Evolutionary conservation across 2,329 filamentous ascomycete species (phyloP).

Genomic region (Aspergillus sp.): DNA sequence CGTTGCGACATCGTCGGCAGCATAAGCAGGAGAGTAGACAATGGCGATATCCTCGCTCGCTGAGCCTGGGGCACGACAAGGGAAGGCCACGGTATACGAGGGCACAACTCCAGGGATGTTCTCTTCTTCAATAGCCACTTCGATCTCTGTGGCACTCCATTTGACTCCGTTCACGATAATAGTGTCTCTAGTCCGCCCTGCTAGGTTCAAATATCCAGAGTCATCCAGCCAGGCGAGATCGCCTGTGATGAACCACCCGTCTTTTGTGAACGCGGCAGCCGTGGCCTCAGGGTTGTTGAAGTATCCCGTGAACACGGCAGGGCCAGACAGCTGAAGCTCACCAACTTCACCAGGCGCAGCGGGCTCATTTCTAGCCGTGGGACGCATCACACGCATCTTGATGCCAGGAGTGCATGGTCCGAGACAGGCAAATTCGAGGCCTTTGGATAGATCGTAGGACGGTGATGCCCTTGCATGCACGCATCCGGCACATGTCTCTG

Average conservation of each 20-base stretch:
- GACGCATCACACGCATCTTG: constrained; percentile 21
- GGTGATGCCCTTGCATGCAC: neutral
- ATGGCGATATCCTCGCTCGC: constrained; percentile 45
- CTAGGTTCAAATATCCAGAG: constrained; percentile 12
- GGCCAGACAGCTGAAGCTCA: constrained; percentile 25
- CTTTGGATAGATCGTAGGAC: neutral
- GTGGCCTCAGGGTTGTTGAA: constrained; percentile 34
- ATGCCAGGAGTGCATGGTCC: constrained; percentile 25
- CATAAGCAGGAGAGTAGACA: constrained; percentile 38
- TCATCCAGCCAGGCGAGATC: constrained; percentile 19
- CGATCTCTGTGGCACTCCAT: constrained; percentile 40
- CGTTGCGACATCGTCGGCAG: constrained; percentile 7
- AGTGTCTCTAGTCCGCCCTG: constrained; percentile 40
- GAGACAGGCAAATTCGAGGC: constrained; percentile 20
- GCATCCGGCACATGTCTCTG: constrained; percentile 54
- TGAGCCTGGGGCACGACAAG: constrained; percentile 44
- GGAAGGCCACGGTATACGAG: constrained; percentile 27
- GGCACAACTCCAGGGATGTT: constrained; percentile 24
- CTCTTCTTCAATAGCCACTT: constrained; percentile 42
- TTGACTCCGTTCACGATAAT: constrained; percentile 55
- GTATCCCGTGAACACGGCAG: constrained; percentile 30
- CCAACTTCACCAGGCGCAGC: constrained; percentile 13
- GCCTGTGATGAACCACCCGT: constrained; percentile 36
- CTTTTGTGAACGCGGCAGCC: constrained; percentile 27
- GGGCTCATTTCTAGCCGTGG: neutral